Evolutionary conservation across 148 eudicot species (phyloP), one percentile per base, ranked within the genome.

Genomic region (Silene conica): DNA sequence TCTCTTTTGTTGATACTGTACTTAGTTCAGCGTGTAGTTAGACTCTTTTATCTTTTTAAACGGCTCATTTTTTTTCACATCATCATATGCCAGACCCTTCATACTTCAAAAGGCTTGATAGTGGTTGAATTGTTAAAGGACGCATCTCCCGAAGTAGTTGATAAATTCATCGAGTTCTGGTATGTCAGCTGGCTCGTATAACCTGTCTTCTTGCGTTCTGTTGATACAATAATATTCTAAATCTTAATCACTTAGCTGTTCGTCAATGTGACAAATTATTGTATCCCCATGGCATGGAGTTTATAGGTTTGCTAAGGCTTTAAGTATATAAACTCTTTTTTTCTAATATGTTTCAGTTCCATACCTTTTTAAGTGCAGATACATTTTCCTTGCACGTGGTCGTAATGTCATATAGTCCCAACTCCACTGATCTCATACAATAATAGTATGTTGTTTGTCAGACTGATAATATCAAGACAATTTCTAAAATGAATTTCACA

Each of bases 91-190:
- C 73, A 94, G 98, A 79, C 87, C 48, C 81, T 95, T 73, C 82
- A 79, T 57, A 95, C 99, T 64, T 85, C 94, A 7, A 95, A 95
- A 86, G 99, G 99, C 70, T 74, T 79, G 18, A 83, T 95, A 54
- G 88, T 87, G n/a, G 90, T 86, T 54, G 96, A 95, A 82, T 86
- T 95, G 58, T 92, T 86, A 83, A 85, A 90, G 86, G 96, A 95
- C 72, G 89, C 89, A 64, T 88, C 97, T 77, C 88, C 97, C 38
- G 90, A 83, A 78, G 81, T 84, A 63, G 96, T 95, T 80, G 87
- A 84, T 80, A 89, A 89, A 74, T 95, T 95, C 78, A 79, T 95
- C 31, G 81, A 89, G 71, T 81, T 87, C 76, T 90, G 97, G 99
- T 95, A 80, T 75, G 96, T 81, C 70, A 45, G 45, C 18, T 9